Base-by-base conservation (phyloP, 192 early-diverging fungal genomes). In the Rhizoclosmatium globosum region DNA sequence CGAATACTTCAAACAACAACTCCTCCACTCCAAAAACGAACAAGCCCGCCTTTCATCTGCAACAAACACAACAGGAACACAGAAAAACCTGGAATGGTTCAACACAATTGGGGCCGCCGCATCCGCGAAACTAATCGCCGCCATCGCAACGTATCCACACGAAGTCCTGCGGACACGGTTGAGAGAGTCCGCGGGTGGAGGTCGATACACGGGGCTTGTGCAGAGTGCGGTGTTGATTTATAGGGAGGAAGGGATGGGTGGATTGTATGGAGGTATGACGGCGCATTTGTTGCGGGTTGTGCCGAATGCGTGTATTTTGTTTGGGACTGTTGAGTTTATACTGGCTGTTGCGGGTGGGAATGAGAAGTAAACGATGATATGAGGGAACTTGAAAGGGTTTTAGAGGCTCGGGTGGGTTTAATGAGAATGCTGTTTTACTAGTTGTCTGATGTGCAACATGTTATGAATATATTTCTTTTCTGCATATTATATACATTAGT, bases 271-370 rank as follows among this genome's bases (percentile, higher is more conserved):
- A 60, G 97, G 97, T n/a, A 89, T 99, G 89, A 93, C 94, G 15
- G 94, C 96, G 2, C 96, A 98, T 85, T 84, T 99, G 65, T 85
- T 97, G 88, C 91, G 97, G 61, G 95, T 96, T 0, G 96, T 98
- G 7, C 97, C 97, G 0, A 98, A 98, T 82, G 96, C 97, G 0
- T 93, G 95, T 4, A 97, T 97, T 69, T 91, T 98, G 92, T 98
- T 99, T 47, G 77, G 67, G 17, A 79, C 77, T 4, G 77, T 79
- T 17, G 77, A 79, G 58, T 79, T 79, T 61, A 66, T 79, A 3
- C 58, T 79, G 2, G 70, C 70, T 48, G 21, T 72, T 19, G 50
- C 70, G 21, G 9, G 17, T 0, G 50, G 17, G 50, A 53, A 53
- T 31, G 31, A 31, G 31, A 31, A 31, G 31, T 31, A 31, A 31